These are phyloP conservation scores for Plasmodium vivax DNA, from an alignment of 169 alveolate genomes.

Conservation along the genomic window DNA sequence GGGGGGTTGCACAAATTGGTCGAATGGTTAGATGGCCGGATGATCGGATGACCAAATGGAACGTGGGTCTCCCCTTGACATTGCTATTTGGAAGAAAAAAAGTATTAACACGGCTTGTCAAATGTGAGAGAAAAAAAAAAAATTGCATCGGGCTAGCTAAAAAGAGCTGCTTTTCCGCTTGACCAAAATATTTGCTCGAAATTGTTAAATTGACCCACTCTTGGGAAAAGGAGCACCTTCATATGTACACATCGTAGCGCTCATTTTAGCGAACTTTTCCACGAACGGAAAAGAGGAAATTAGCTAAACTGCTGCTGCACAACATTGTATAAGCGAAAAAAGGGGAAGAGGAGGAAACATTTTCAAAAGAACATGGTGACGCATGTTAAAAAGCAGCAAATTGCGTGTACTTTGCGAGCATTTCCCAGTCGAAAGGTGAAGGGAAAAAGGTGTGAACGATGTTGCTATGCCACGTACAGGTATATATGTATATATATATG, in stretches of 20 bases:
- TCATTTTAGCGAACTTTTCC: constrained; percentile 12
- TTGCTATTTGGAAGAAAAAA: neutral
- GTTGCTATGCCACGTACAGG: neutral
- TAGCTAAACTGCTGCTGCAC: neutral
- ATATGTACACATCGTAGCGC: neutral
- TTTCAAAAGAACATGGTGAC: neutral
- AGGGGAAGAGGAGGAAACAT: neutral
- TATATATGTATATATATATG: neutral
- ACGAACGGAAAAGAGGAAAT: neutral
- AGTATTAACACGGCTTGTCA: neutral
- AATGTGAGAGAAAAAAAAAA: constrained; percentile 3
- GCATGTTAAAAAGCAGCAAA: constrained; percentile 16
- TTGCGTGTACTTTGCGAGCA: neutral
- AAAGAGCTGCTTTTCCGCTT: neutral
- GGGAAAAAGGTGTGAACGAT: constrained; percentile 2
- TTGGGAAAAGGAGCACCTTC: neutral
- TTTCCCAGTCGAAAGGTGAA: neutral
- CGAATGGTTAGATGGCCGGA: neutral
- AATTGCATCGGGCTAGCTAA: neutral
- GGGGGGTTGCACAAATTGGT: neutral
- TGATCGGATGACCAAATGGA: neutral
- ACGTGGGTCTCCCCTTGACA: neutral
- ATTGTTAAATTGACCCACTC: neutral
- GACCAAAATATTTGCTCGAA: neutral
- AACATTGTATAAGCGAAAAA: neutral